Base-by-base conservation (phyloP, 495 filamentous ascomycete genomes). In the Neurospora sp. region DNA sequence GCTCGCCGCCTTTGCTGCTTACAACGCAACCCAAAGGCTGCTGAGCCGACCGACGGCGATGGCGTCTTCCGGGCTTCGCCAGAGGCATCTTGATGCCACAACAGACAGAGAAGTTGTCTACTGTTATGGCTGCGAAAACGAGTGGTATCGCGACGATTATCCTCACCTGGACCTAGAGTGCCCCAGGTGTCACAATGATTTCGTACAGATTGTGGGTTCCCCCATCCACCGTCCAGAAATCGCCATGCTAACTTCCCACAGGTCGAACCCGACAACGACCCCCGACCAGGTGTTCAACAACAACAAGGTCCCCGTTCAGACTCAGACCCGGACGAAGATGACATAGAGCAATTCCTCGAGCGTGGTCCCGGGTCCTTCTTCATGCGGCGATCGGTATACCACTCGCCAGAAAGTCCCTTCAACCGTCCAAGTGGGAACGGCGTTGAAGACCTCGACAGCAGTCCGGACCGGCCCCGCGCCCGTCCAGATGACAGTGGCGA, bases 61-160 rank as follows among this genome's bases (percentile, higher is more conserved):
- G 83, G 78, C 79, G 31, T 80, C 77, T 20, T 72, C 71, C 7
- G 47, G 53, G 3, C 12, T 39, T 16, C 72, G 53, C 68, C 68
- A 42, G 5, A 31, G 71, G 18, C 82, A 81, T 70, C 80, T 87
- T 53, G 85, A 85, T 74, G 83, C 84, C 61, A 75, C 77, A 14
- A 71, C 73, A 8, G 83, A 81, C 70, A 82, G 89, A 74, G 91
- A 96, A 79, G 84, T 93, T 27, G 89, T 97, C 68, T 92, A 86
- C 77, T 99, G 96, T 80, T 93, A 98, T 80, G 76, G 81, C 41
- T 98, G 96, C 84, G 76, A 86, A 44, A 84, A 90, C 65, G 91
- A 97, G 76, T 98, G 93, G 93, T 90, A 88, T 73, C 84, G 87
- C 70, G 88, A 92, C 76, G 86, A 91, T 71, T 83, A 86, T 74